Percentiles rank a stretch among this genome's conserved stretches.
These are phyloP conservation scores for Cydonia oblonga DNA, from an alignment of 331 rosid species.

Conservation along the genomic window DNA sequence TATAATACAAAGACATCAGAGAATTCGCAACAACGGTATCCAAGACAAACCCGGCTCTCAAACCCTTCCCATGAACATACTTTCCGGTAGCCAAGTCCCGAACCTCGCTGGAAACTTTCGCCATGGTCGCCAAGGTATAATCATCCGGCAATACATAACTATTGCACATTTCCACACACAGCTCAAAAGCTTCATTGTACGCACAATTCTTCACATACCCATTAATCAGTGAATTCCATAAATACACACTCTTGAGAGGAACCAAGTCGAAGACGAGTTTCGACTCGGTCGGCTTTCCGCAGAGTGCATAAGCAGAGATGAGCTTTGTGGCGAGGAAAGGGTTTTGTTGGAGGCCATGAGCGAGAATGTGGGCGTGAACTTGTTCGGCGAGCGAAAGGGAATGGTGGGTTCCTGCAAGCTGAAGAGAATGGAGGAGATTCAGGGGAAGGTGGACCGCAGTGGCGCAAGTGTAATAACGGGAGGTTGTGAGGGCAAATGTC, in stretches of 20 bases:
- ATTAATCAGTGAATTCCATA: slow-evolving; percentile 66
- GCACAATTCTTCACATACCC: slow-evolving; percentile 35
- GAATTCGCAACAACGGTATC: slow-evolving; percentile 63
- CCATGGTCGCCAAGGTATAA: slow-evolving; percentile 54
- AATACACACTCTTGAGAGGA: slow-evolving; percentile 24
- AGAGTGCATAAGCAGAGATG: slow-evolving; percentile 53
- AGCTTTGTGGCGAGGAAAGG: slow-evolving; percentile 56
- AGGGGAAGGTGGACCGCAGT: slow-evolving; percentile 16
- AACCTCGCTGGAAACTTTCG: slow-evolving; percentile 43
- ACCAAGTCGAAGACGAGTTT: slow-evolving; percentile 37
- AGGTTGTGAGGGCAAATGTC: slow-evolving; percentile 17
- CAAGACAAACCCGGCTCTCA: slow-evolving; percentile 36
- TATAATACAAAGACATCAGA: slow-evolving; percentile 48
- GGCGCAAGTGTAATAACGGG: slow-evolving; percentile 35
- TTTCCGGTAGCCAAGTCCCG: slow-evolving; percentile 37
- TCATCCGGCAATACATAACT: slow-evolving; percentile 38
- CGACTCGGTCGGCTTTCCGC: slow-evolving; percentile 21
- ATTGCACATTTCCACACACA: slow-evolving; percentile 41
- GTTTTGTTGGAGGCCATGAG: slow-evolving; percentile 47
- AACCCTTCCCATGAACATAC: slow-evolving; percentile 55
- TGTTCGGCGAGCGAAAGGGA: slow-evolving; percentile 38
- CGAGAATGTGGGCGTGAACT: slow-evolving; percentile 52
- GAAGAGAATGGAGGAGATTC: slow-evolving; percentile 37
- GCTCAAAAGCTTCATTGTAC: slow-evolving; percentile 24
- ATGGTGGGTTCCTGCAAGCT: slow-evolving; percentile 33